Evolutionary conservation across 331 rosid species (phyloP).

Genomic region (Spiraea crenata): DNA sequence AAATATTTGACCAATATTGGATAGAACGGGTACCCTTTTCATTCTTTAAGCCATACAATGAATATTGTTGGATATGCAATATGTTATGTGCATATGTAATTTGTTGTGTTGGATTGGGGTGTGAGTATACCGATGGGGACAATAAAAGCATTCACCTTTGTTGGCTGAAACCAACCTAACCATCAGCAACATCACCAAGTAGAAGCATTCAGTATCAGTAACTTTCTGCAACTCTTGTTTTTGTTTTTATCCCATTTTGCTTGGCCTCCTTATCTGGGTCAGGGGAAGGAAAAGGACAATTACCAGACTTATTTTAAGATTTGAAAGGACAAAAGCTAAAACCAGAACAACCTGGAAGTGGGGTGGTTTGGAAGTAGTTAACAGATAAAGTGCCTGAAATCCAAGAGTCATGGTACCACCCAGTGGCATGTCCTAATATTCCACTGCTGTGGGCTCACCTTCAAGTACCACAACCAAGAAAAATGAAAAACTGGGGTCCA

Average conservation of each 20-base stretch:
- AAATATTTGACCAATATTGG: too few species aligned
- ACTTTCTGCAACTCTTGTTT: background rate
- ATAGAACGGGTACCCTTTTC: too few species aligned
- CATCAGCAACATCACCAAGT: background rate
- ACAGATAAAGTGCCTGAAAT: background rate
- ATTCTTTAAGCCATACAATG: too few species aligned
- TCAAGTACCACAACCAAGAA: background rate
- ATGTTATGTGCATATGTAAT: background rate
- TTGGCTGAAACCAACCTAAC: conserved; percentile 7
- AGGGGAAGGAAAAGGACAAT: background rate
- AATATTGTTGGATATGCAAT: too few species aligned
- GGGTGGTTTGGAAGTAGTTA: background rate
- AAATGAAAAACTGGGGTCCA: background rate
- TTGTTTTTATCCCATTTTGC: background rate
- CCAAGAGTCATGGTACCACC: conserved; percentile 4
- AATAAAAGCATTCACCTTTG: background rate
- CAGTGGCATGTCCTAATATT: background rate
- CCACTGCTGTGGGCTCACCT: conserved; percentile 4
- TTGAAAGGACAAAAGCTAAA: background rate
- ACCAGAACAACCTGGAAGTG: background rate
- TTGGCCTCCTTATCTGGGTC: background rate
- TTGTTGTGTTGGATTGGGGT: background rate
- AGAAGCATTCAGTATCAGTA: background rate
- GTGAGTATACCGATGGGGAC: background rate
- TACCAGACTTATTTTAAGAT: background rate